Conservation (phyloP, 164 flowering plant genomes). For the Stephania cephalantha region DNA sequence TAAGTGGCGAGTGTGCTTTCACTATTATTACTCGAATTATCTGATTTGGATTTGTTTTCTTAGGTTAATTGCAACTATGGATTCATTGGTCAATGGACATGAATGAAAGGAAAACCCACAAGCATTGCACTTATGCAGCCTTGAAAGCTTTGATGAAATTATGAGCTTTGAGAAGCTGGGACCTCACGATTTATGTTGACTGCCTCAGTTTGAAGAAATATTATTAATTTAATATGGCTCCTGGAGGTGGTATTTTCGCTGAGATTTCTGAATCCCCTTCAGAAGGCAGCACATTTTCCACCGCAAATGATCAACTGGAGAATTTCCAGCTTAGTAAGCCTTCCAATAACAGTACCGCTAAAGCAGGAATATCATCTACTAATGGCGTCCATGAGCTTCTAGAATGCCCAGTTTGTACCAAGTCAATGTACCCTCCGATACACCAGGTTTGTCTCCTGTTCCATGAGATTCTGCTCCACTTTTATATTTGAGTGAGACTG, state of each 20-base stretch:
- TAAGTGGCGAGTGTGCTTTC: background rate
- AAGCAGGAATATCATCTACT: slow-evolving; percentile 19
- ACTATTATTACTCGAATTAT: background rate
- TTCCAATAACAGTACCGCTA: slow-evolving; percentile 7
- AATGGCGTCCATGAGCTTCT: slow-evolving; percentile 20
- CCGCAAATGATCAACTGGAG: slow-evolving; percentile 15
- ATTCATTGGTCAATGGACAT: background rate
- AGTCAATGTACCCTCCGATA: slow-evolving; percentile 17
- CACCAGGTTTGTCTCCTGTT: slow-evolving; percentile 14
- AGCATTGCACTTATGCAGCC: background rate
- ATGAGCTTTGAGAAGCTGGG: background rate
- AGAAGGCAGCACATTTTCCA: slow-evolving; percentile 10
- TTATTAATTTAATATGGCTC: slow-evolving; percentile 20
- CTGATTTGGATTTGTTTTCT: background rate
- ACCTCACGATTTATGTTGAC: slow-evolving; percentile 6
- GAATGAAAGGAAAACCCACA: background rate
- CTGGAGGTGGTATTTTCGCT: slow-evolving; percentile 19
- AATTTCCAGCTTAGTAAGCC: slow-evolving; percentile 17
- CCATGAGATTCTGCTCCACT: background rate
- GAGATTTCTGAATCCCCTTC: slow-evolving; percentile 22
- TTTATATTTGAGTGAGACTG: background rate
- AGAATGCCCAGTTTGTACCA: slow-evolving; percentile 17
- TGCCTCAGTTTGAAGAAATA: slow-evolving; percentile 3
- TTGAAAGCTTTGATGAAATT: background rate
- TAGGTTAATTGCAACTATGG: background rate